These are phyloP conservation scores for Bonia amplexicaulis DNA, from an alignment of 176 grass and related monocot genomes.

Conservation along the genomic window DNA sequence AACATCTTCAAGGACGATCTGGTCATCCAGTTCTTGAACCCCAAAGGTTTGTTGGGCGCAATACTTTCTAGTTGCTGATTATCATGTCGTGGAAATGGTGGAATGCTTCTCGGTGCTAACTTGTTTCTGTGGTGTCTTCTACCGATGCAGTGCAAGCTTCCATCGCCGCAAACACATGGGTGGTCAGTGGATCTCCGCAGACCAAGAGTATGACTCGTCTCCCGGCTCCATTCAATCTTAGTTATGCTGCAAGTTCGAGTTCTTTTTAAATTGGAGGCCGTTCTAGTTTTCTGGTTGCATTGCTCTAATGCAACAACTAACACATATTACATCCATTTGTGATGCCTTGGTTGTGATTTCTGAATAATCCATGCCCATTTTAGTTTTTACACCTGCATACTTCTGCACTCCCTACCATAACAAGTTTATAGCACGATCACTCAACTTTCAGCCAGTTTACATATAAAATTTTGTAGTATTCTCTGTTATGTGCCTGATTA, in stretches of 20 bases:
- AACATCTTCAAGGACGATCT: slow-evolving; percentile 98
- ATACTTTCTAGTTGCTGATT: not conserved
- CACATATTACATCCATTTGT: not conserved
- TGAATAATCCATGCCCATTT: not conserved
- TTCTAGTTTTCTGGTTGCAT: not conserved
- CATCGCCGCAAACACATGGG: slow-evolving; percentile 97
- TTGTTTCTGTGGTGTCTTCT: not conserved
- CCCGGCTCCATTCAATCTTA: not conserved
- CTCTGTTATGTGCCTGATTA: not conserved
- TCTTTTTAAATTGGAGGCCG: not conserved
- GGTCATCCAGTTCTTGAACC: slow-evolving; percentile 95
- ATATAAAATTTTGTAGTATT: not conserved
- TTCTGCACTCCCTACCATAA: not conserved
- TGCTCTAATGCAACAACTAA: not conserved
- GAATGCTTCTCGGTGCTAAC: not conserved
- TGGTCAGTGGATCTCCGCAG: slow-evolving; percentile 88
- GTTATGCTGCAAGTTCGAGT: not conserved
- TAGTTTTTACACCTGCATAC: not conserved
- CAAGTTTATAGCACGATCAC: not conserved
- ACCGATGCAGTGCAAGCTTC: slow-evolving; percentile 83
- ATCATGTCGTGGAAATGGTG: not conserved
- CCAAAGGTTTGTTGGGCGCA: slow-evolving; percentile 52
- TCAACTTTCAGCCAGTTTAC: not conserved
- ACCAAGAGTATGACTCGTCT: slow-evolving; percentile 65
- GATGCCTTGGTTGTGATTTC: not conserved